These are phyloP conservation scores for Rubroboletus pulcherrimus DNA, from an alignment of 768 basidiomycete genomes.

Conservation along the genomic window DNA sequence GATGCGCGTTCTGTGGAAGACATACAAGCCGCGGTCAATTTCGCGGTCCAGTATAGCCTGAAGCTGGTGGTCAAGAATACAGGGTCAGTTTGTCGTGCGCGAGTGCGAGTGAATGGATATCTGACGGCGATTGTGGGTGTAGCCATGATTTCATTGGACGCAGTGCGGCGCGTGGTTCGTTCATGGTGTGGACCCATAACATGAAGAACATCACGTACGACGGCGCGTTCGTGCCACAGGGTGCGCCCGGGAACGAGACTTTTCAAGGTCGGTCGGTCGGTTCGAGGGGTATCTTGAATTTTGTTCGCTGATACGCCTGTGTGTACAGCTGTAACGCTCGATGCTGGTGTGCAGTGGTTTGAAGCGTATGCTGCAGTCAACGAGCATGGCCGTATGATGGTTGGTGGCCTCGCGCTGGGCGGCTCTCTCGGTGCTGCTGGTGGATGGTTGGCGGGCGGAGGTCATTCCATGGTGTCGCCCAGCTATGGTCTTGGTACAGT, in stretches of 20 bases:
- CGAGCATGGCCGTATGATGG: conserved; percentile 37
- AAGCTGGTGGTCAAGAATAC: conserved; percentile 25
- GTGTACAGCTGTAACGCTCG: conserved; percentile 31
- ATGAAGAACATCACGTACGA: conserved; percentile 37
- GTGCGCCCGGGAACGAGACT: conserved; percentile 17
- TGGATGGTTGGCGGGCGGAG: conserved; percentile 47
- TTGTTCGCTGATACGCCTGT: background rate
- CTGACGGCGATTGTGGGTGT: background rate
- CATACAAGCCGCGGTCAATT: conserved; percentile 19
- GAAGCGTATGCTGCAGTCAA: conserved; percentile 41
- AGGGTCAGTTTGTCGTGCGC: conserved; percentile 7
- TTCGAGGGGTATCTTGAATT: background rate
- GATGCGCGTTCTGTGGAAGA: conserved; percentile 20
- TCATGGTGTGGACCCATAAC: conserved; percentile 41
- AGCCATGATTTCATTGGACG: conserved; percentile 40
- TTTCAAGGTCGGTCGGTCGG: background rate
- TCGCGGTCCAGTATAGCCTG: conserved; percentile 16
- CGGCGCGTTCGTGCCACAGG: conserved; percentile 30
- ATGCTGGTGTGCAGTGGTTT: conserved; percentile 45
- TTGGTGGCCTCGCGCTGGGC: conserved; percentile 47
- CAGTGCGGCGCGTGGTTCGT: conserved; percentile 35
- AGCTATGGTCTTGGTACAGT: conserved; percentile 40
- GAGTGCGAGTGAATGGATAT: background rate
- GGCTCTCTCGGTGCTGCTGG: conserved; percentile 47
- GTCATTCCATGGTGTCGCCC: conserved; percentile 44